Evolutionary conservation across 139 green algal genomes (phyloP).

Genomic region (Chloropicon primus): DNA sequence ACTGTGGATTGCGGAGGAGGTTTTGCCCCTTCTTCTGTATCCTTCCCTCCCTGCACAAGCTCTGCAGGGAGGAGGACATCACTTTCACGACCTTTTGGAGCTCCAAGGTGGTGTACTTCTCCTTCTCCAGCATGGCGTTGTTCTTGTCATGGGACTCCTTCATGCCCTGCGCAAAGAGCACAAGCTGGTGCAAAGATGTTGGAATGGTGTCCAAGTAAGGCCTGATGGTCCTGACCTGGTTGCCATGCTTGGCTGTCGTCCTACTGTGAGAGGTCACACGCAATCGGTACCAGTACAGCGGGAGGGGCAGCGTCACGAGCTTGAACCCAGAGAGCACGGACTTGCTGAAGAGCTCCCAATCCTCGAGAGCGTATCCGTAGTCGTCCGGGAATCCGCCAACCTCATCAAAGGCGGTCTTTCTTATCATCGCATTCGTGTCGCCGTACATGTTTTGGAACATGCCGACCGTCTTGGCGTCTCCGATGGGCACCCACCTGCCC

Average conservation of each 20-base stretch:
- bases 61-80: not conserved
- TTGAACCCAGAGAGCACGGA: constrained; percentile 8
- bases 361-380: constrained; percentile 20
- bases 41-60: not conserved
- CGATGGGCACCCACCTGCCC: constrained; percentile 16
- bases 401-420: constrained; percentile 8
- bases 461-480: constrained; percentile 12
- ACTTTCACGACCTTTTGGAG: constrained; percentile 14
- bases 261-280: constrained; percentile 11
- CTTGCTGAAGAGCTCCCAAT: constrained; percentile 20
- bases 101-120: constrained; percentile 4
- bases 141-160: constrained; percentile 9
- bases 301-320: constrained; percentile 6
- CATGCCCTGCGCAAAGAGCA: constrained; percentile 18
- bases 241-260: constrained; percentile 9
- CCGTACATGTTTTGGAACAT: constrained; percentile 24
- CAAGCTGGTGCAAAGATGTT: constrained; percentile 8
- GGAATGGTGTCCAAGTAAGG: constrained; percentile 15
- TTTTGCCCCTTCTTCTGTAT: not conserved
- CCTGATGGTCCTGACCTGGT: constrained; percentile 17
- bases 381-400: constrained; percentile 17
- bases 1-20: not conserved
- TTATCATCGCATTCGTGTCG: constrained; percentile 19
- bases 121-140: constrained; percentile 3
- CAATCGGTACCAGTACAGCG: constrained; percentile 19